Base-by-base conservation (phyloP, 1,139 yeast genomes). In the Hemisphaericaspora xylofermentans region DNA sequence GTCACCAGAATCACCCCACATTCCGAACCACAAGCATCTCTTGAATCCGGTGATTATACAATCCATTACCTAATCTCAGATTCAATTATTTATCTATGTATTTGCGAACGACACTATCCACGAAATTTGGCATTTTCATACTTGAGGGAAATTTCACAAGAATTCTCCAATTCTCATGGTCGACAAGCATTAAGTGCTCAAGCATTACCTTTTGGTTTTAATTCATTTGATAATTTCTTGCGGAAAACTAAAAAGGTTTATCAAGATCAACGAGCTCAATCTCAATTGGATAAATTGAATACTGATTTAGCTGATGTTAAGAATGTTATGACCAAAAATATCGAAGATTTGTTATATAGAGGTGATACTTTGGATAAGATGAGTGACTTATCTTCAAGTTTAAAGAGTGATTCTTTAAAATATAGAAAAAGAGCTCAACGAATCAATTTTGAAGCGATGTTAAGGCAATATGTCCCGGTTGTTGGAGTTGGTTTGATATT, bases 351-450 rank as follows among this genome's bases (percentile, higher is more conserved):
- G 54, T 73, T 93, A 36, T 91, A 93, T 64, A 77, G 99, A 57
- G 99, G 99, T 10, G 98, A 93, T 58, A 84, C 93, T 12, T 76
- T 93, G 52, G 98, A 93, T 63, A 83, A 80, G 50, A 88, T 93
- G 95, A 82, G 89, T 48, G 97, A 93, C 59, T 74, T 93, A 58
- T 87, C 96, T 26, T 80, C 85, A 16, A 78, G 84, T 38, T 75
- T 93, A 61, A 80, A 88, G 54, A 80, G 80, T 46, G 96, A 91
- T 60, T 85, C 96, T 22, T 80, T 84, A 52, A 93, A 88, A 63
- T 93, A 93, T 68, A 76, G 93, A 56, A 84, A 85, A 51, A 86
- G 93, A 33, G 98, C 98, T 1, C 88, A 85, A 54, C 81, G 87
- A 58, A 91, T 94, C 60, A 93, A 93, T 61, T 76, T 93, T 52